phyloP scores from a whole-genome alignment of 495 filamentous ascomycete genomes.

The Opeltia flavorubescens region DNA sequence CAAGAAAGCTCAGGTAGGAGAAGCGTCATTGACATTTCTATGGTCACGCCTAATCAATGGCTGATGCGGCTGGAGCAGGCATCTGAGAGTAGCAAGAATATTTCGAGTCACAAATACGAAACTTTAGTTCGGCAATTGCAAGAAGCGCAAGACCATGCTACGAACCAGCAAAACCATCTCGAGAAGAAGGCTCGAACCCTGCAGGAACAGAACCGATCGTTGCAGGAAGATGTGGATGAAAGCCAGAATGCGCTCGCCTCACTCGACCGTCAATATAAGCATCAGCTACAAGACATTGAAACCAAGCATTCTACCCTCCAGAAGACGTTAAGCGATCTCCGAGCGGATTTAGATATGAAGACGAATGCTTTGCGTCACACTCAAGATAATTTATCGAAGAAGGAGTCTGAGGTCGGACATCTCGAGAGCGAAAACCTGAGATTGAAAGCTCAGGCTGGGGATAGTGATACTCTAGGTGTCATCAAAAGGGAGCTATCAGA shows the following conservation, averaged over 20 bases:
- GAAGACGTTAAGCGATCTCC: slow-evolving; percentile 52
- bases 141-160: slow-evolving; percentile 48
- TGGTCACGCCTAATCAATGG: background rate
- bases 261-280: slow-evolving; percentile 54
- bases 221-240: slow-evolving; percentile 72
- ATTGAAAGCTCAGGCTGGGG: slow-evolving; percentile 70
- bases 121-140: slow-evolving; percentile 55
- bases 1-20: slow-evolving; percentile 54
- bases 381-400: slow-evolving; percentile 51
- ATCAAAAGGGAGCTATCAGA: slow-evolving; percentile 78
- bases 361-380: slow-evolving; percentile 45
- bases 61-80: slow-evolving; percentile 21
- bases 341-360: slow-evolving; percentile 52
- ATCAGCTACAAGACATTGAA: slow-evolving; percentile 56
- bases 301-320: slow-evolving; percentile 53
- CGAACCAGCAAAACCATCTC: slow-evolving; percentile 51
- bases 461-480: slow-evolving; percentile 66
- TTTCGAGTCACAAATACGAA: slow-evolving; percentile 58
- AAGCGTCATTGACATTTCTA: background rate
- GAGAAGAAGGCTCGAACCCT: slow-evolving; percentile 58
- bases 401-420: slow-evolving; percentile 52
- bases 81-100: slow-evolving; percentile 53
- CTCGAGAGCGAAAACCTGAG: slow-evolving; percentile 72
- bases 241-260: slow-evolving; percentile 53
- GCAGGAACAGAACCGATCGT: slow-evolving; percentile 54